A percentile compares a stretch with the other conserved stretches of the same genome.
These are phyloP conservation scores for Neurospora cerealis DNA, from an alignment of 495 filamentous ascomycete genomes.

Conservation along the genomic window DNA sequence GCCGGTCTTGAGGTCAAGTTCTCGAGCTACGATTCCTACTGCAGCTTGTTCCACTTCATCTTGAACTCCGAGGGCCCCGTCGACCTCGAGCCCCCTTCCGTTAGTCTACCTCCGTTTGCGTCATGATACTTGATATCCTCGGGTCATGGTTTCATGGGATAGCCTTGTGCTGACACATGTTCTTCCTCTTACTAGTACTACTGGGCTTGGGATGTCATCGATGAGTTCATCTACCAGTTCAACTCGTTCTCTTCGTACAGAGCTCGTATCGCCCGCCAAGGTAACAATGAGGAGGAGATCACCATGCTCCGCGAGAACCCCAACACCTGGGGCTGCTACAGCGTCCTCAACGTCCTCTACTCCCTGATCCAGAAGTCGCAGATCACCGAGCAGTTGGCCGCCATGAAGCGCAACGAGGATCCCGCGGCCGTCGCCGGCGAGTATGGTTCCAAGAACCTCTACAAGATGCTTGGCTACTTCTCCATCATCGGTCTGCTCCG, in stretches of 20 bases:
- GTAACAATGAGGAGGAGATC: constrained; percentile 79
- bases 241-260: constrained; percentile 98
- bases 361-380: constrained; percentile 96
- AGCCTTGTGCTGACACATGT: background rate
- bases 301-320: constrained; percentile 87
- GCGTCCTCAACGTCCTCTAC: constrained; percentile 97
- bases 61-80: constrained; percentile 97
- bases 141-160: background rate
- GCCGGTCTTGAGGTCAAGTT: constrained; percentile 93
- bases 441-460: constrained; percentile 84
- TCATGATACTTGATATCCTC: background rate
- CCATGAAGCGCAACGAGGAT: constrained; percentile 90
- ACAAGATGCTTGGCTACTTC: constrained; percentile 98
- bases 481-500: constrained; percentile 94
- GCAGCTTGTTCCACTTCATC: constrained; percentile 97
- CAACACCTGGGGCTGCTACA: constrained; percentile 99
- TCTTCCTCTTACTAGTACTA: constrained; percentile 57
- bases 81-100: constrained; percentile 89
- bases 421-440: constrained; percentile 77
- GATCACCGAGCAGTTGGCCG: constrained; percentile 90
- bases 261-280: constrained; percentile 77
- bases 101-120: constrained; percentile 36
- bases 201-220: constrained; percentile 99
- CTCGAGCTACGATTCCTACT: constrained; percentile 97
- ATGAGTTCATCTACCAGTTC: constrained; percentile 99